These are phyloP conservation scores for Aspergillus indologenus DNA, from an alignment of 495 filamentous ascomycete genomes.

Conservation along the genomic window DNA sequence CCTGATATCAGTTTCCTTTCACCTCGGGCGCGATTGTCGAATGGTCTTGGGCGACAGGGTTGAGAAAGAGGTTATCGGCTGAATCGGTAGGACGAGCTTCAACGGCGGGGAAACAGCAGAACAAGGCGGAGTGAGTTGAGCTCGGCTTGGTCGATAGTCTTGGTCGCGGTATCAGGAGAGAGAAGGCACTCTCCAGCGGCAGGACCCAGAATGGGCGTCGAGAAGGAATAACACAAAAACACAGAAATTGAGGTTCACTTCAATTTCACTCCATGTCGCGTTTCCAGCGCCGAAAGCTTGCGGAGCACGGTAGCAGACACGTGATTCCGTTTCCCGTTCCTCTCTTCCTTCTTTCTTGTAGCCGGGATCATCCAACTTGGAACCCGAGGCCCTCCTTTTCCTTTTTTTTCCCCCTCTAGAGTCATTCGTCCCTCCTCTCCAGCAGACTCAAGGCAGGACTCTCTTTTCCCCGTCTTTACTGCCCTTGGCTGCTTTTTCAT, in stretches of 20 bases:
- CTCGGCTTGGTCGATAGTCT: neutral
- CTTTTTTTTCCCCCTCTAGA: neutral
- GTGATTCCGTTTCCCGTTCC: constrained; percentile 17
- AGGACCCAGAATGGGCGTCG: neutral
- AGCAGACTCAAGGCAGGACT: neutral
- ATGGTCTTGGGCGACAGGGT: neutral
- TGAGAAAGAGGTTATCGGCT: neutral
- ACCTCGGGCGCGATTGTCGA: neutral
- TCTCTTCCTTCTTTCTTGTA: constrained; percentile 9
- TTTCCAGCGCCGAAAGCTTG: constrained; percentile 20
- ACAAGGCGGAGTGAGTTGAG: constrained; percentile 1
- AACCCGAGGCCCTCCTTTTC: neutral
- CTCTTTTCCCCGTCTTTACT: neutral
- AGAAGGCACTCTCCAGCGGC: neutral
- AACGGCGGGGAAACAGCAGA: neutral
- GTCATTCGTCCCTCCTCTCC: neutral
- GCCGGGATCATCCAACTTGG: constrained; percentile 2
- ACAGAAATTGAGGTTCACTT: constrained; percentile 3
- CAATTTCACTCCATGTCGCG: constrained; percentile 18
- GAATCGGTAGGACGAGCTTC: constrained; percentile 1
- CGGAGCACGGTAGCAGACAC: constrained; percentile 26
- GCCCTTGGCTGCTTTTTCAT: neutral
- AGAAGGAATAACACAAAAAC: neutral
- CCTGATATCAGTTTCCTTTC: constrained; percentile 1
- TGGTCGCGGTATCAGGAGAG: neutral